A percentile compares a stretch with the other conserved stretches of the same genome.
phyloP scores from a whole-genome alignment of 495 filamentous ascomycete species.

The Penicillium taxi region DNA sequence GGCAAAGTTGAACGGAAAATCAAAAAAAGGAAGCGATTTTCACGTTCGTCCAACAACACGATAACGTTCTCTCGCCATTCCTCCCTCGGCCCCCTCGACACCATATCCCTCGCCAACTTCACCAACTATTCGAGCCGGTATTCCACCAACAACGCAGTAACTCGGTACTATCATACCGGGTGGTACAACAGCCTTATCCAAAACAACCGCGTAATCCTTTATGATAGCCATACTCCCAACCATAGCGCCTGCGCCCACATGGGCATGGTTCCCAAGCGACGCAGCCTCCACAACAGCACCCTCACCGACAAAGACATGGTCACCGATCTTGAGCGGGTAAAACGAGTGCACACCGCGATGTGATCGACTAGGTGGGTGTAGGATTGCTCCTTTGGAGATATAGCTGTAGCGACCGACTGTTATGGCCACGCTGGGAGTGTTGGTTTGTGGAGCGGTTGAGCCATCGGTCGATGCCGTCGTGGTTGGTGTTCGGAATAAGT shows the following conservation, averaged over 20 bases:
- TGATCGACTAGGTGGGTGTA: constrained; percentile 70
- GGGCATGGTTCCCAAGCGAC: constrained; percentile 69
- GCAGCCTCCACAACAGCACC: constrained; percentile 69
- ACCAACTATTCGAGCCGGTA: constrained; percentile 73
- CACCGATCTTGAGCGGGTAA: constrained; percentile 82
- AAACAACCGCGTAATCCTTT: constrained; percentile 78
- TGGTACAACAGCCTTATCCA: constrained; percentile 76
- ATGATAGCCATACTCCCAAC: constrained; percentile 81
- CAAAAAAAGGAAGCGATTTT: constrained; percentile 3
- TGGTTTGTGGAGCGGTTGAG: constrained; percentile 15
- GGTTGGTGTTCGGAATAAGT: constrained; percentile 55
- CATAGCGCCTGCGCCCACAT: constrained; percentile 65
- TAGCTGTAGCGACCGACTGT: constrained; percentile 84
- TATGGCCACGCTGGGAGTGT: constrained; percentile 48
- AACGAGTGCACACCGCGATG: constrained; percentile 52
- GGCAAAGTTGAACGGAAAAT: constrained; percentile 6
- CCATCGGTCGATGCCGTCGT: constrained; percentile 20
- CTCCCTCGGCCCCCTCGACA: constrained; percentile 42
- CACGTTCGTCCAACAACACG: constrained; percentile 31
- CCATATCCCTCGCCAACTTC: constrained; percentile 78
- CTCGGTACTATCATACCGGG: constrained; percentile 85
- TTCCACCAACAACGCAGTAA: constrained; percentile 75
- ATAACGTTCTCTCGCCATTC: constrained; percentile 42
- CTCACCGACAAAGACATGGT: constrained; percentile 83
- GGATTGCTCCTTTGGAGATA: constrained; percentile 60